Conservation (phyloP, 208 protist genomes). For the Trypanosoma mega region DNA sequence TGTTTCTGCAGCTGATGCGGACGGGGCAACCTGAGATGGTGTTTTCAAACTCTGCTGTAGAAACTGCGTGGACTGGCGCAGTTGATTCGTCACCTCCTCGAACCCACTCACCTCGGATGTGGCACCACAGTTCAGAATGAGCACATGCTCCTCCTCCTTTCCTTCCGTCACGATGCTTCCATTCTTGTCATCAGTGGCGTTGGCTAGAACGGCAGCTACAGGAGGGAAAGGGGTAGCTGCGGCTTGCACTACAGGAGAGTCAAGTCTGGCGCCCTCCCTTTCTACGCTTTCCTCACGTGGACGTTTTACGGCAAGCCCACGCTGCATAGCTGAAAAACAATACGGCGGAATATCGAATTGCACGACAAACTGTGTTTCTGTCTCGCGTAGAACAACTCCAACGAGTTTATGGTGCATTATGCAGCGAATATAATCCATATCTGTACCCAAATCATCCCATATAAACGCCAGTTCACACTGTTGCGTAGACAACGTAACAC, state of each 20-base stretch:
- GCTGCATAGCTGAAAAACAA: not conserved
- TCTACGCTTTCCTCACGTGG: not conserved
- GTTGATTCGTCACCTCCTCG: not conserved
- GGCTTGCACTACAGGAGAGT: too few species aligned
- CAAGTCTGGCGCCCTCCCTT: not conserved
- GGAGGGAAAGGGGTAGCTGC: too few species aligned
- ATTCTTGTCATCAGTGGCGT: not conserved
- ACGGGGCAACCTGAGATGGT: not conserved
- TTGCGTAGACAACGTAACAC: not conserved
- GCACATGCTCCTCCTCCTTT: not conserved
- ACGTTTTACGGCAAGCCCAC: not conserved
- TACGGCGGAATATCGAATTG: not conserved
- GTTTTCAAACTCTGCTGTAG: not conserved
- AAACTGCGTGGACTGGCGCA: not conserved
- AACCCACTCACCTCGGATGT: not conserved
- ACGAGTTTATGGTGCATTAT: not conserved
- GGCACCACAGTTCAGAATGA: not conserved
- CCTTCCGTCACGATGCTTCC: not conserved
- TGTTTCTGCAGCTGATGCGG: not conserved
- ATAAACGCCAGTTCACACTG: not conserved
- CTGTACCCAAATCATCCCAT: not conserved
- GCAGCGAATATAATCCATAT: not conserved
- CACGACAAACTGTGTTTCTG: not conserved
- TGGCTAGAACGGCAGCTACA: too few species aligned
- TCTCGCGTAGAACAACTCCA: not conserved